phyloP scores from a whole-genome alignment of 2,329 filamentous ascomycete species.

The Penicillium oxalicum region DNA sequence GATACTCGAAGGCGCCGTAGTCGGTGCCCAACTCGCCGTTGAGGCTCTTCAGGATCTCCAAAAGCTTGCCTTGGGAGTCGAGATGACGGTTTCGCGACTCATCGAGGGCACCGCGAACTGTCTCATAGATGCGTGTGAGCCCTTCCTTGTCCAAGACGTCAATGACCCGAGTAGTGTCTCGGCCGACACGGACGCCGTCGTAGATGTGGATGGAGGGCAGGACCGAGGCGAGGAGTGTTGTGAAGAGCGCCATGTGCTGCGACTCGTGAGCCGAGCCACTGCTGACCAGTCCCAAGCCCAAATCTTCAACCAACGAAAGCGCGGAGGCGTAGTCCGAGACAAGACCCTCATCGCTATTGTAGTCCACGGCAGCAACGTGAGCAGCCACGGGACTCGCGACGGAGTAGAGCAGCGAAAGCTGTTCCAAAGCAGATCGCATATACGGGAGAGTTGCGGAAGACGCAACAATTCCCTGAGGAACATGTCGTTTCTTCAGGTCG shows the following conservation, averaged over 20 bases:
- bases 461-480: conserved; percentile 85
- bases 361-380: conserved; percentile 87
- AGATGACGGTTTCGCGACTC: conserved; percentile 63
- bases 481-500: conserved; percentile 80
- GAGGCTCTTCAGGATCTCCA: conserved; percentile 65
- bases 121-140: conserved; percentile 63
- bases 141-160: conserved; percentile 71
- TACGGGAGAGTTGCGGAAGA: conserved; percentile 75
- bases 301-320: conserved; percentile 76
- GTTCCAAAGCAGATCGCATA: conserved; percentile 78
- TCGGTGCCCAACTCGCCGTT: conserved; percentile 91
- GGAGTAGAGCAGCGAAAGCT: conserved; percentile 83
- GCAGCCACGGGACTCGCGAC: conserved; percentile 89
- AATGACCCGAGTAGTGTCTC: conserved; percentile 75
- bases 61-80: conserved; percentile 65
- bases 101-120: conserved; percentile 56
- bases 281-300: conserved; percentile 78
- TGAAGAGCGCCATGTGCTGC: conserved; percentile 91
- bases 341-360: conserved; percentile 63
- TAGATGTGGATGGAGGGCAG: conserved; percentile 83
- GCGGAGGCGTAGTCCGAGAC: conserved; percentile 82
- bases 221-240: conserved; percentile 71
- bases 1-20: conserved; percentile 91
- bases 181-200: conserved; percentile 74
- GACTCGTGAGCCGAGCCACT: conserved; percentile 84